A percentile compares a stretch with the other conserved stretches of the same genome.
Evolutionary conservation across 345 rosid species (phyloP).

Genomic region (Gossypium bickii): DNA sequence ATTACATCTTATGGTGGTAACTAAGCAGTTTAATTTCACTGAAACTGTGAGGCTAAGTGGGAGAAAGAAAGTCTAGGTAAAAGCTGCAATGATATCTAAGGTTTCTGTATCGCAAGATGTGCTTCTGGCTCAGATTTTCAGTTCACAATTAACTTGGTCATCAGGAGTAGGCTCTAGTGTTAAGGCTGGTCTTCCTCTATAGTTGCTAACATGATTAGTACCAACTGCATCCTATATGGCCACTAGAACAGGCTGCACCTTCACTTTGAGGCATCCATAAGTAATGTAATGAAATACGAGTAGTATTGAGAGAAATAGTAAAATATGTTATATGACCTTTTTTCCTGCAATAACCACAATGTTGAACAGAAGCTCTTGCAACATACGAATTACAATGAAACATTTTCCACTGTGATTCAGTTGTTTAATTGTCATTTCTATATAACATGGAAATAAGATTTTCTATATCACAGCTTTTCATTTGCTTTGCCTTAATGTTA

Average conservation of each 20-base stretch:
- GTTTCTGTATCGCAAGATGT: background rate
- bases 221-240: background rate
- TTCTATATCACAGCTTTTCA: background rate
- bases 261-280: background rate
- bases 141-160: background rate
- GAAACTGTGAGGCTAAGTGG: background rate
- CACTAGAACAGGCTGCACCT: background rate
- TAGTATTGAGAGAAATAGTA: background rate
- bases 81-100: background rate
- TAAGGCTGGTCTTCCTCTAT: background rate
- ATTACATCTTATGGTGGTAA: background rate
- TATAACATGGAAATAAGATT: background rate
- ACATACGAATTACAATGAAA: background rate
- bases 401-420: background rate
- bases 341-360: background rate
- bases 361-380: background rate
- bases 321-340: background rate
- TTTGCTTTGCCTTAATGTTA: background rate
- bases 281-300: background rate
- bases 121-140: background rate
- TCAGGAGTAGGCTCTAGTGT: background rate
- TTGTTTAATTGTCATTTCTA: background rate
- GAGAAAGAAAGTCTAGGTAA: background rate
- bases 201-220: background rate
- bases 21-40: background rate